Percentiles rank a stretch among this genome's conserved stretches.
Conservation (phyloP, 2,329 filamentous ascomycete species). For the Nemania sp. region DNA sequence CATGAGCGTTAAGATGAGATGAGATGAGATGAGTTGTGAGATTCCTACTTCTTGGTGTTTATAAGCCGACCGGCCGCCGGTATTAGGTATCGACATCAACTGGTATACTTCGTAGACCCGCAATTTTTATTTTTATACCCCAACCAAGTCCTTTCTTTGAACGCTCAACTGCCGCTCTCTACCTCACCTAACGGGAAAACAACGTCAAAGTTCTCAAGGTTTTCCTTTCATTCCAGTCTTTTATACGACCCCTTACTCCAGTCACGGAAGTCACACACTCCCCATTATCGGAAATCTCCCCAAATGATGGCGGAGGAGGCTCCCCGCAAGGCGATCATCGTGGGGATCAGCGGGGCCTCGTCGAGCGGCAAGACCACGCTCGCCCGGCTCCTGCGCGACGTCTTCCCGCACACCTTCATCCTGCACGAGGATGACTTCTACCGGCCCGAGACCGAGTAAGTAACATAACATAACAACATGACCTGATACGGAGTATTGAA, state of each 20-base stretch:
- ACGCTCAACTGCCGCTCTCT: not conserved
- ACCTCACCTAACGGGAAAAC: not conserved
- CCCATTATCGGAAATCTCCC: not conserved
- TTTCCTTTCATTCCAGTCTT: not conserved
- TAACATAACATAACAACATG: too few species aligned
- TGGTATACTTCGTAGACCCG: too few species aligned
- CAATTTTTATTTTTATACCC: slow-evolving; percentile 17
- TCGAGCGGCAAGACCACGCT: slow-evolving; percentile 96
- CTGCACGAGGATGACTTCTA: slow-evolving; percentile 98
- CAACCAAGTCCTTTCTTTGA: not conserved
- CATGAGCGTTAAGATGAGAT: not conserved
- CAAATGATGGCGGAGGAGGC: slow-evolving; percentile 26
- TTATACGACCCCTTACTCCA: not conserved
- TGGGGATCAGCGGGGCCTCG: slow-evolving; percentile 87
- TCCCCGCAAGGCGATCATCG: slow-evolving; percentile 61
- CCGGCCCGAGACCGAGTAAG: slow-evolving; percentile 72
- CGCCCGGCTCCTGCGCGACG: slow-evolving; percentile 78
- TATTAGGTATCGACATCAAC: not conserved
- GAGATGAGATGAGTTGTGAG: not conserved
- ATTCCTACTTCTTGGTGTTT: not conserved
- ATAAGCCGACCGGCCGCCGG: too few species aligned
- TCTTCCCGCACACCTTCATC: slow-evolving; percentile 79
- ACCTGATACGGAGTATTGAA: too few species aligned
- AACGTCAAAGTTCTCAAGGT: not conserved
- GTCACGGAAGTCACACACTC: not conserved